phyloP scores from a whole-genome alignment of 192 early-diverging fungal species.

The Backusella sp. region DNA sequence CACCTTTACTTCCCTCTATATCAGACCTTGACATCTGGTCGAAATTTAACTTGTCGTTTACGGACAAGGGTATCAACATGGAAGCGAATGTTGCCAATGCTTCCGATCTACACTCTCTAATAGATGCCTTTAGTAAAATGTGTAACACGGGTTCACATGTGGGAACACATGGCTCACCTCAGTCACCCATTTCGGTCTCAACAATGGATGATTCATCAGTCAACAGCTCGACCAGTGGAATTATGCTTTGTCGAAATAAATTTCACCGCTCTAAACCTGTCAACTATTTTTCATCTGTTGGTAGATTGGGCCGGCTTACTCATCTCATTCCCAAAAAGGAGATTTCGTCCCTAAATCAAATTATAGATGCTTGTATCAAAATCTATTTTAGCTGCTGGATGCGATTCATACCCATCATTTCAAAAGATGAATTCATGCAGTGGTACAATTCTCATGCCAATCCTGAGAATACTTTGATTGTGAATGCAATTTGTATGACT shows the following conservation, averaged over 20 bases:
- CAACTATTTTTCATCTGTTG: conserved; percentile 24
- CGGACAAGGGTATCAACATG: conserved; percentile 29
- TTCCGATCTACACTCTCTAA: conserved; percentile 30
- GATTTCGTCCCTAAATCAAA: conserved; percentile 13
- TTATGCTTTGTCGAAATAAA: conserved; percentile 25
- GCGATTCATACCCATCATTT: conserved; percentile 26
- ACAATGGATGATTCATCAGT: conserved; percentile 3
- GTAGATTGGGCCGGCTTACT: conserved; percentile 4
- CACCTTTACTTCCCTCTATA: not conserved
- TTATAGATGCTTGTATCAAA: conserved; percentile 32
- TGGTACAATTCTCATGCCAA: conserved; percentile 28
- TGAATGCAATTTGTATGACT: conserved; percentile 36
- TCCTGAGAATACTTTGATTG: conserved; percentile 29
- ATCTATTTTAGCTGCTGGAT: conserved; percentile 37
- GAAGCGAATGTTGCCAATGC: conserved; percentile 31
- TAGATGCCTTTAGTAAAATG: conserved; percentile 31
- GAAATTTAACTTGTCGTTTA: conserved; percentile 31
- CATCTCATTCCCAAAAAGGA: conserved; percentile 9
- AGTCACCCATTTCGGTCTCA: not conserved
- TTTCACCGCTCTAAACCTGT: conserved; percentile 22
- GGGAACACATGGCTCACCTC: conserved; percentile 6
- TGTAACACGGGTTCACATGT: not conserved
- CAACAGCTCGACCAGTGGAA: not conserved
- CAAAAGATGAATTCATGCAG: conserved; percentile 33
- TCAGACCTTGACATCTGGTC: conserved; percentile 6